These are phyloP conservation scores for Sugiyamaella boreocaroliniensis DNA, from an alignment of 805 yeast species.

Conservation along the genomic window DNA sequence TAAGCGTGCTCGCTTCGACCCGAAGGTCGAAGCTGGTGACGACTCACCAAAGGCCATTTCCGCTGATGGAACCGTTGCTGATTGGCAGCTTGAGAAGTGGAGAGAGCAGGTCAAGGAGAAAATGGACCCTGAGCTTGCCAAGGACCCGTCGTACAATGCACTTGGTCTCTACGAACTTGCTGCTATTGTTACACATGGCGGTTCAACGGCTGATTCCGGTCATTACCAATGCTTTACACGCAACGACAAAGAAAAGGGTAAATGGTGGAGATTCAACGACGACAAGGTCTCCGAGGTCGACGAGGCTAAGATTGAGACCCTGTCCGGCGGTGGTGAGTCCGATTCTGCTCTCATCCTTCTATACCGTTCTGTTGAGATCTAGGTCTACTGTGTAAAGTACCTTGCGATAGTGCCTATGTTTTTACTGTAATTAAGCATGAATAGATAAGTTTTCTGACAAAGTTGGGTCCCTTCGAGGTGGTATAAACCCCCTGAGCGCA, in stretches of 20 bases:
- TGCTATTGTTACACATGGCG: constrained; percentile 87
- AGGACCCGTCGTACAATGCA: constrained; percentile 63
- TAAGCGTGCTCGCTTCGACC: constrained; percentile 48
- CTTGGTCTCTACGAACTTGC: constrained; percentile 78
- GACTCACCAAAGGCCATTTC: constrained; percentile 32
- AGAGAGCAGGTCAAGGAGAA: constrained; percentile 24
- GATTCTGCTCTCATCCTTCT: constrained; percentile 88
- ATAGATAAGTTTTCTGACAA: too few species aligned
- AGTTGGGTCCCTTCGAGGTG: too few species aligned
- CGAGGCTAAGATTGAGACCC: constrained; percentile 71
- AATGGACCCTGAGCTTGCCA: constrained; percentile 38
- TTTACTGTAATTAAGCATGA: too few species aligned
- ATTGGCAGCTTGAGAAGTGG: constrained; percentile 22
- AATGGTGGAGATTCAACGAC: constrained; percentile 95
- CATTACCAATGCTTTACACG: constrained; percentile 89
- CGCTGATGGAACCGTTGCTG: constrained; percentile 19
- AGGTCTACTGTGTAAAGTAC: neutral
- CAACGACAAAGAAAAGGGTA: constrained; percentile 54
- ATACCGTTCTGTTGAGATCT: constrained; percentile 57
- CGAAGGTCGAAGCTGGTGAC: constrained; percentile 31
- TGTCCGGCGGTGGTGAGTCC: constrained; percentile 96
- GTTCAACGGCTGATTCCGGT: constrained; percentile 94
- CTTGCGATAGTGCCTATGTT: too few species aligned
- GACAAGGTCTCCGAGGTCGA: constrained; percentile 75
- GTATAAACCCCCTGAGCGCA: too few species aligned